Evolutionary conservation across 139 green algal species (phyloP).

Genomic region (Tetratostichococcus sp.): DNA sequence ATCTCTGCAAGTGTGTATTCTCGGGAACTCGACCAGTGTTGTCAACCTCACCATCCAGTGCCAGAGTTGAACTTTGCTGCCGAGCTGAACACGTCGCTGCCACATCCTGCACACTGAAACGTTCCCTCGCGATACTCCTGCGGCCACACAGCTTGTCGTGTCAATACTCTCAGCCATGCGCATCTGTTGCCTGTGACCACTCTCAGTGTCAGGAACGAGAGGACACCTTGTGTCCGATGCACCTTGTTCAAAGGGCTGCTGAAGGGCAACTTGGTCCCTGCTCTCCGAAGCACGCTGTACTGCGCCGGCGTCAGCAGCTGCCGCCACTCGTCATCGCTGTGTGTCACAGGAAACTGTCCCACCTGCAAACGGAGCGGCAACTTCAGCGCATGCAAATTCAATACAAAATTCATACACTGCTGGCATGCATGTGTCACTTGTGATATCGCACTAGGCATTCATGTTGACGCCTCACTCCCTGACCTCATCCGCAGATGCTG

Average conservation of each 20-base stretch:
- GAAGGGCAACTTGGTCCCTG: slow-evolving; percentile 54
- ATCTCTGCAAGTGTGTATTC: too few species aligned
- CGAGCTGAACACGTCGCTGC: slow-evolving; percentile 42
- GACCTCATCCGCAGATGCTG: too few species aligned
- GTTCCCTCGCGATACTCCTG: slow-evolving; percentile 41
- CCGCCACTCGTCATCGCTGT: slow-evolving; percentile 46
- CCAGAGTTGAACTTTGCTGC: slow-evolving; percentile 65
- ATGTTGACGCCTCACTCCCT: too few species aligned
- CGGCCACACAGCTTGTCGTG: neutral
- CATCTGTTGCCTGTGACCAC: too few species aligned
- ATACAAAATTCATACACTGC: too few species aligned
- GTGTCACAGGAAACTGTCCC: neutral
- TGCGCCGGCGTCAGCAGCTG: slow-evolving; percentile 29
- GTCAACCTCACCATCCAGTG: slow-evolving; percentile 8
- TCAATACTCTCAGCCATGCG: slow-evolving; percentile 2
- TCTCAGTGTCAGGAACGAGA: too few species aligned
- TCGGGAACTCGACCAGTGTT: too few species aligned
- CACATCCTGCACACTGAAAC: slow-evolving; percentile 50
- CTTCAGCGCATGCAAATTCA: too few species aligned
- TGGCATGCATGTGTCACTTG: too few species aligned
- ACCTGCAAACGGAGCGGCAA: too few species aligned
- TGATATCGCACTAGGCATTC: too few species aligned
- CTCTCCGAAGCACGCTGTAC: slow-evolving; percentile 64
- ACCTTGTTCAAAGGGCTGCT: slow-evolving; percentile 43
- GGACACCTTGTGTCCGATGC: too few species aligned